Evolutionary conservation across 2,329 filamentous ascomycete genomes (phyloP).

Genomic region (Incumbomyces delicatus): DNA sequence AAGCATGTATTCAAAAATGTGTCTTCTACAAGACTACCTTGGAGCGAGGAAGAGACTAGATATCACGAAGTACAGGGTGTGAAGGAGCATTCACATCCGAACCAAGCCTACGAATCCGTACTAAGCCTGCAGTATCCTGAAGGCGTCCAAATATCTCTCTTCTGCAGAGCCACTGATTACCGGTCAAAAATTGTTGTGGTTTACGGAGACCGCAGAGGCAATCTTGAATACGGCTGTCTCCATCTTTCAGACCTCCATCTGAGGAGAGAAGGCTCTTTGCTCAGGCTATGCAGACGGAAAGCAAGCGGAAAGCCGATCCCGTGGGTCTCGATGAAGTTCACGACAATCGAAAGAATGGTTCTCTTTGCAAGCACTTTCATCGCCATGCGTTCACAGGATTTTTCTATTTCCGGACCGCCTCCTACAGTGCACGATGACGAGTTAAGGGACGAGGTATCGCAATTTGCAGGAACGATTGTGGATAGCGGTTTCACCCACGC

Average conservation of each 20-base stretch:
- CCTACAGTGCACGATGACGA: constrained; percentile 38
- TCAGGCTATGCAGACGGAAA: constrained; percentile 31
- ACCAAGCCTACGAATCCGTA: constrained; percentile 2
- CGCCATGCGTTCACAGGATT: constrained; percentile 49
- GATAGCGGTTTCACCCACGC: constrained; percentile 45
- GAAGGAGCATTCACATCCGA: constrained; percentile 3
- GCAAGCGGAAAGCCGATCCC: constrained; percentile 1
- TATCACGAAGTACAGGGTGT: constrained; percentile 5
- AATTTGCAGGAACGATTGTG: constrained; percentile 43
- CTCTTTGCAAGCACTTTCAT: constrained; percentile 34
- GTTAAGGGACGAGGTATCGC: constrained; percentile 36
- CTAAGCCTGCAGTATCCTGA: constrained; percentile 8
- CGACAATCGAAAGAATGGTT: constrained; percentile 41
- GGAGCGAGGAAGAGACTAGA: constrained; percentile 5
- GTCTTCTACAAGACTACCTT: constrained; percentile 12
- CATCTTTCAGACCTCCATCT: constrained; percentile 40
- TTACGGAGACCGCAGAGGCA: constrained; percentile 31
- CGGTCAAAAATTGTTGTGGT: constrained; percentile 47
- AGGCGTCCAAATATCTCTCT: constrained; percentile 29
- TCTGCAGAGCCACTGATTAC: constrained; percentile 41
- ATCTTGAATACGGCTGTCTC: constrained; percentile 39
- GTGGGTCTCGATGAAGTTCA: constrained; percentile 37
- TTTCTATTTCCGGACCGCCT: constrained; percentile 12
- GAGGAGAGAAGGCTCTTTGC: constrained; percentile 27
- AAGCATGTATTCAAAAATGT: constrained; percentile 27